Evolutionary conservation across 2,329 filamentous ascomycete genomes (phyloP).

Genomic region (Dryadomyces quercivorus): DNA sequence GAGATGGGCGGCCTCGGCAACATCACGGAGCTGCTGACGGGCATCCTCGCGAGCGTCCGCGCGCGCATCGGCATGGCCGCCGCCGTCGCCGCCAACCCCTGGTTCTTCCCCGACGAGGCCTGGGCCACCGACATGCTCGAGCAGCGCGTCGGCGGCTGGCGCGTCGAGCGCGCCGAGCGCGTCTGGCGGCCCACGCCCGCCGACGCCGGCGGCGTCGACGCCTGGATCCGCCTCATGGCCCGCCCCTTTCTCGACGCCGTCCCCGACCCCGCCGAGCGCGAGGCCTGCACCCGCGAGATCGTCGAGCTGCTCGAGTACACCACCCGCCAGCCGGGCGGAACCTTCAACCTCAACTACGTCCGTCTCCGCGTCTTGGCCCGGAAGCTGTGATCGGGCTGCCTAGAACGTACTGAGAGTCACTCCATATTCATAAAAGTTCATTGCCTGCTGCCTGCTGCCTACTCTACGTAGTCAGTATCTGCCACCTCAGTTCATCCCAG

Average conservation of each 20-base stretch:
- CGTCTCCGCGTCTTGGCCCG: slow-evolving; percentile 18
- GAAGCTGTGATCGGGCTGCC: too few relatives aligned
- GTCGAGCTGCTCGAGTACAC: slow-evolving; percentile 41
- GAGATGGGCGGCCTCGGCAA: slow-evolving; percentile 65
- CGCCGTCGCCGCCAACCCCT: slow-evolving; percentile 42
- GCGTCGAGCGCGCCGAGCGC: slow-evolving; percentile 40
- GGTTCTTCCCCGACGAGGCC: slow-evolving; percentile 58
- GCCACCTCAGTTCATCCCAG: neutral
- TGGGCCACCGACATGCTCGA: slow-evolving; percentile 38
- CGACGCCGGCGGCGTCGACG: slow-evolving; percentile 47
- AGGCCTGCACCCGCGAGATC: slow-evolving; percentile 40
- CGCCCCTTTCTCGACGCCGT: slow-evolving; percentile 44
- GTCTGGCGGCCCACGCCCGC: slow-evolving; percentile 53
- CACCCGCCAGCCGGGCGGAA: slow-evolving; percentile 43
- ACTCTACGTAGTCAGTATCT: neutral
- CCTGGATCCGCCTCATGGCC: slow-evolving; percentile 55
- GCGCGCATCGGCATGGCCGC: slow-evolving; percentile 36
- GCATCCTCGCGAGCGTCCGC: slow-evolving; percentile 40
- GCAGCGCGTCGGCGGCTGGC: slow-evolving; percentile 31
- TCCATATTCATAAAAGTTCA: too few relatives aligned
- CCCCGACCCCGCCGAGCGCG: slow-evolving; percentile 29
- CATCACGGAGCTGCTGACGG: slow-evolving; percentile 48
- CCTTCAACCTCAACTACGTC: slow-evolving; percentile 42
- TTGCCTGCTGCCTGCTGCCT: too few relatives aligned
- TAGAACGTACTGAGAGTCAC: too few relatives aligned